Base-by-base conservation (phyloP, 1,284 basidiomycete species). In the Malassezia dermatis region DNA sequence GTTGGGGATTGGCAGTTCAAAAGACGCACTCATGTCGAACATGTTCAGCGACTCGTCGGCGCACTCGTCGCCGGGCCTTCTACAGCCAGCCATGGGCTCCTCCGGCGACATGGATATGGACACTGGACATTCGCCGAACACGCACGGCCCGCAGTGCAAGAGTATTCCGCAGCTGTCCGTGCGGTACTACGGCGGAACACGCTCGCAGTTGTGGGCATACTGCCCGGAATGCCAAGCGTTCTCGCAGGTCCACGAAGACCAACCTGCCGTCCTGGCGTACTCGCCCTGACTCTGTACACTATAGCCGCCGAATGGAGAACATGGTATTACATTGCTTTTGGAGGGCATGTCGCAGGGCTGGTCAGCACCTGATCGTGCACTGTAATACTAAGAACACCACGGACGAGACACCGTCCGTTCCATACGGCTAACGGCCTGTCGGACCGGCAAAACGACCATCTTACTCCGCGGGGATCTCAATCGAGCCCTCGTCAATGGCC, bases 401-500 rank as follows among this genome's bases (percentile, higher is more conserved):
- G 42, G 42, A 40, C 39, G 11, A 13, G 8, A 19, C 8, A 44
- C 4, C 12, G 32, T 34, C 32, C 32, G 32, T 8, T 34, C 32
- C 32, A 21, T 19, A 39, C 19, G 37, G 19, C 37, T 21, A 21
- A 11, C 17, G 10, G 37, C n/a, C 10, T 4, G 37, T 39, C 17
- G 10, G 37, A 8, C 37, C 2, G 21, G 21, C 10, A 40, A 12
- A 15, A 2, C 21, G 10, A 19, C 46, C 21, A 19, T 23, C 58
- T 66, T 69, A 72, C 62, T 71, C 70, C 51, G 66, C 65, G 37
- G 69, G 67, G 51, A 72, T 64, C 68, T 72, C 90, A 67, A 94
- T 81, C 79, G 94, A 89, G 61, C 91, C 94, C 68, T 85, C 84
- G 80, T 93, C 85, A 77, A 99, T 98, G 61, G 81, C 87, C 72